Percentiles rank a stretch among this genome's conserved stretches.
phyloP scores from a whole-genome alignment of 371 early-diverging fungal species.

The Basidiobolus meristosporus region DNA sequence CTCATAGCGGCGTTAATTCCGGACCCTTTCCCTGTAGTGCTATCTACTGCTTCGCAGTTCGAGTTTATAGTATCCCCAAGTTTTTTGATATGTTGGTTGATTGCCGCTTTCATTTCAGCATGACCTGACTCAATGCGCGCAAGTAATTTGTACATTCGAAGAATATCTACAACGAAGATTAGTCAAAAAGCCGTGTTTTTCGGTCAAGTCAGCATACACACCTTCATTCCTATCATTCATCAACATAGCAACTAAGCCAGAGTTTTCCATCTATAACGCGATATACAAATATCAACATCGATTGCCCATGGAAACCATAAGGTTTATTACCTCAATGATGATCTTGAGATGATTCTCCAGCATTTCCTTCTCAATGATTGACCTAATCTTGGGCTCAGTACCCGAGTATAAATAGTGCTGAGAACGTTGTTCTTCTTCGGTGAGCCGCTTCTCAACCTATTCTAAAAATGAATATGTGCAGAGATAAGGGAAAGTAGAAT shows the following conservation, averaged over 20 bases:
- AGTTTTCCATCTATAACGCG: slow-evolving; percentile 55
- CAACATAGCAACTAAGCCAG: slow-evolving; percentile 54
- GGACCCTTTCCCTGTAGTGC: not conserved
- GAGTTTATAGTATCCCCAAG: slow-evolving; percentile 44
- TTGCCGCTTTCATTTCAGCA: slow-evolving; percentile 33
- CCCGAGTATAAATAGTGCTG: slow-evolving; percentile 28
- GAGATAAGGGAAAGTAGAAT: not conserved
- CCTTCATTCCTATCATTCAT: slow-evolving; percentile 37
- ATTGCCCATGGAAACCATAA: too few species aligned
- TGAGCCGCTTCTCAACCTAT: slow-evolving; percentile 43
- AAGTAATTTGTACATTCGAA: slow-evolving; percentile 61
- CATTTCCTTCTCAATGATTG: slow-evolving; percentile 50
- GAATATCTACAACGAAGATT: slow-evolving; percentile 24
- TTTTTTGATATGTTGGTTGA: slow-evolving; percentile 36
- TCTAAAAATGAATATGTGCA: not conserved
- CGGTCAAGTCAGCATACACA: slow-evolving; percentile 7
- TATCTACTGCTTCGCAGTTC: slow-evolving; percentile 18
- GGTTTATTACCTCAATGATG: slow-evolving; percentile 42
- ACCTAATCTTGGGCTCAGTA: slow-evolving; percentile 47
- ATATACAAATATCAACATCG: not conserved
- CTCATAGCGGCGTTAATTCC: slow-evolving; percentile 12
- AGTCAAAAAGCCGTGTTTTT: too few species aligned
- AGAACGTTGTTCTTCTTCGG: slow-evolving; percentile 52
- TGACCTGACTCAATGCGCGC: slow-evolving; percentile 47
- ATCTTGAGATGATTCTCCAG: slow-evolving; percentile 49